Base-by-base conservation (phyloP, 768 basidiomycete genomes). In the Mycena filopes region DNA sequence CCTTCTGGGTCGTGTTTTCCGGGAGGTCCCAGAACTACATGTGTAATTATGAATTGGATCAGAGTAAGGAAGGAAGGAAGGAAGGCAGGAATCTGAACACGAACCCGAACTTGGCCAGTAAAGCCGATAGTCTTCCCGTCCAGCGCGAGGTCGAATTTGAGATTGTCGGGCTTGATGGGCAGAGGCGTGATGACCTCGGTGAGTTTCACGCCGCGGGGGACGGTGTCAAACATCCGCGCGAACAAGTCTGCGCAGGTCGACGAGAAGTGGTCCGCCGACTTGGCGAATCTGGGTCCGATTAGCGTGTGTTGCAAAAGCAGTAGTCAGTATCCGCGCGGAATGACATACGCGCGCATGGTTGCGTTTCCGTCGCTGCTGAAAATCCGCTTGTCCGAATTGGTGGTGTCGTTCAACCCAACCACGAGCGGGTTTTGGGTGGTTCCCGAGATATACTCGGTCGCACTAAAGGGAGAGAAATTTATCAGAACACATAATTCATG, bases 361-460 rank as follows among this genome's bases (percentile, higher is more conserved):
- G 60, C 70, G 55, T 81, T 80, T 9, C 72, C 73, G 55, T 81
- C 80, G n/a, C 72, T 73, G 16, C 70, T 62, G 55, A 36, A 36
- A 36, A 36, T 36, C 11, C 36, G 36, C 36, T 36, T 36, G 36
- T 36, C 36, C 10, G 36, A 36, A 36, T 36, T 36, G 11, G 36
- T 36, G 36, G 36, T 36, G 36, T 36, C 36, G 36, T 36, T 36
- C 36, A 36, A 36, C 36, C 36, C 36, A 15, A 36, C 36, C 4
- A 36, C 36, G 11, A 36, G 36, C 10, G 36, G 36, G 10, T 36
- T 36, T 15, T 36, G 4, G 11, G 36, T 36, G 36, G 36, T 36
- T 15, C 36, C 79, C 55, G 74, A 70, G 36, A 81, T 72, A 63
- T 79, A 81, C 61, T 79, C 76, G 5, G 75, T 79, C 6, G 77